These are phyloP conservation scores for Saussurea involucrata DNA, from an alignment of 129 eudicot species.

Conservation along the genomic window DNA sequence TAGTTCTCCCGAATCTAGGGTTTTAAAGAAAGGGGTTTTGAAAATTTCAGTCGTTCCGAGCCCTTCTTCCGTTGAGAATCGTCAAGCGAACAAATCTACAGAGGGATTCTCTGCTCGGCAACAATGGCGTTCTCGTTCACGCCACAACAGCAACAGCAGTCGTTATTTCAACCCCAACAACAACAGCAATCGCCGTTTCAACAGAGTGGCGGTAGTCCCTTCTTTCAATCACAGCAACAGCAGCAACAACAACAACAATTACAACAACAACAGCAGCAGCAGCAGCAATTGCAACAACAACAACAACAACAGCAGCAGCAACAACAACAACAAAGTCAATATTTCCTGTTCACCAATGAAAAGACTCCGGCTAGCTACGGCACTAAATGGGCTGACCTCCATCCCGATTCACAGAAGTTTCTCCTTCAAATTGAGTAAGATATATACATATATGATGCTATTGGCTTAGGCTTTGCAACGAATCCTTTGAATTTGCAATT, in stretches of 20 bases:
- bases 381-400: conserved; percentile 92
- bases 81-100: neutral
- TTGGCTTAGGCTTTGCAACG: neutral
- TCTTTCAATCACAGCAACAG: conserved; percentile 30
- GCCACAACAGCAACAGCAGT: conserved; percentile 56
- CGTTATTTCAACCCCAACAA: conserved; percentile 20
- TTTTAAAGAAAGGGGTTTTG: conserved; percentile 37
- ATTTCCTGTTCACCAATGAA: conserved; percentile 70
- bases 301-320: conserved; percentile 44
- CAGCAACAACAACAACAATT: conserved; percentile 28
- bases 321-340: conserved; percentile 57
- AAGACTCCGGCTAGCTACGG: conserved; percentile 79
- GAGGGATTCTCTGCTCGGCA: neutral
- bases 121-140: conserved; percentile 72
- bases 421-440: conserved; percentile 85
- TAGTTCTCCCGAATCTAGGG: conserved; percentile 33
- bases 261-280: conserved; percentile 45
- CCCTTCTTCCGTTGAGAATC: neutral
- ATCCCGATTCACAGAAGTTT: conserved; percentile 88
- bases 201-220: conserved; percentile 18
- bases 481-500: neutral
- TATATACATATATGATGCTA: neutral
- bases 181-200: conserved; percentile 43
- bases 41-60: conserved; percentile 8
- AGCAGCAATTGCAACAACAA: conserved; percentile 36